Conservation (phyloP, 495 filamentous ascomycete genomes). For the Tuber microsphaerosporum region DNA sequence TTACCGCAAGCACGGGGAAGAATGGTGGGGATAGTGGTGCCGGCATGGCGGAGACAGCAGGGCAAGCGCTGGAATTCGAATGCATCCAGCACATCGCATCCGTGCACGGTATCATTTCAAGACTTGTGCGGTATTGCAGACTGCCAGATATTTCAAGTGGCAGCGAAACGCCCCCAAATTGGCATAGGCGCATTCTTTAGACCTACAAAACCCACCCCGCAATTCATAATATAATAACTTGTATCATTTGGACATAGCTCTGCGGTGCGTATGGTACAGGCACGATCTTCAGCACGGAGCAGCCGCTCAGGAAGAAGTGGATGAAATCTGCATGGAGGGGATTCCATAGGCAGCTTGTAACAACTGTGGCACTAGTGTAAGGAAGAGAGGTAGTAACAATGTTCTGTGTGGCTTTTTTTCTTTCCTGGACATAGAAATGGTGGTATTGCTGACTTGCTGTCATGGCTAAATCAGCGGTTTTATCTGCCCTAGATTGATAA, state of each 20-base stretch:
- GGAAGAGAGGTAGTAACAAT: not conserved
- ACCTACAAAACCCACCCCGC: not conserved
- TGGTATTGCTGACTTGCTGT: not conserved
- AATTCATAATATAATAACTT: not conserved
- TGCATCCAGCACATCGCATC: not conserved
- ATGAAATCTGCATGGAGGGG: not conserved
- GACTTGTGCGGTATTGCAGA: not conserved
- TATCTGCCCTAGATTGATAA: not conserved
- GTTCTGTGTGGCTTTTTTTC: not conserved
- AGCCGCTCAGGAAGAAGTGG: not conserved
- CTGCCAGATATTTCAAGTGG: not conserved
- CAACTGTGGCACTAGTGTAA: not conserved
- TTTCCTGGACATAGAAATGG: not conserved
- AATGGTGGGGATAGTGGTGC: not conserved
- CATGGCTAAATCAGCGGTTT: not conserved
- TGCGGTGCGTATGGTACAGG: not conserved
- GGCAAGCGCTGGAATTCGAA: constrained; percentile 1
- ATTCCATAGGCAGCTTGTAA: not conserved
- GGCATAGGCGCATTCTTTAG: not conserved
- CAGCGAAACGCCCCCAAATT: not conserved
- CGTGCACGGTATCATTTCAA: not conserved
- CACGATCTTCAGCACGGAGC: not conserved
- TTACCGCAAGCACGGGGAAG: not conserved
- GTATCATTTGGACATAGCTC: not conserved
- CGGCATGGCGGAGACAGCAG: constrained; percentile 13